Evolutionary conservation across 208 protist genomes (phyloP), one percentile per base, ranked within the genome.

Genomic region (Crithidia fasciculata): DNA sequence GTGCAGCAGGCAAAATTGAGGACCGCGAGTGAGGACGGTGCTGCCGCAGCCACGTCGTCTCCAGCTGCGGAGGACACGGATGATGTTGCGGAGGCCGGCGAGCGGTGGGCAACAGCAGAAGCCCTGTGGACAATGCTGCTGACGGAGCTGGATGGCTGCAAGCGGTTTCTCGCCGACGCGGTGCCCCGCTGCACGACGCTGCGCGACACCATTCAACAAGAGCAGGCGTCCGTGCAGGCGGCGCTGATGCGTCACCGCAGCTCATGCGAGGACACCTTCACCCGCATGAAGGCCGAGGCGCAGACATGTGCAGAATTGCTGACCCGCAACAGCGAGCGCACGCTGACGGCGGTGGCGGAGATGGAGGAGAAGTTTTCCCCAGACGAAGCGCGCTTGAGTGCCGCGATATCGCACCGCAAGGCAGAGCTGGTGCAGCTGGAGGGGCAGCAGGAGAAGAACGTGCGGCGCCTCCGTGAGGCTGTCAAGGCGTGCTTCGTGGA

Each of bases 401-500:
- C 19, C 28, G 81, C 85, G 10, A 74, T 96, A 15, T 50, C 72
- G 4, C 28, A 52, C 2, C 83, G 88, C 54, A n/a, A 61, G n/a
- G 67, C 80, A 13, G 60, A 18, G 12, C 69, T 91, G 19, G 77
- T 67, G 53, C 79, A 84, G 68, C 85, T 82, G 50, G 87, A 76
- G 65, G 81, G 61, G 16, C 63, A 74, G 44, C 91, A 96, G 50
- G 91, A 96, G 58, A 85, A 86, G 52, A 78, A 84, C 40, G 82
- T 84, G 2, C 91, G 91, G 5, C 89, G 89, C 28, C 83, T 94
- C 39, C 85, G 91, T 0, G 91, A 96, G 76, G 78, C 78, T 0
- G 71, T 89, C 16, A 96, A 96, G 74, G 89, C 84, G 58, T 80
- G 83, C 59, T 87, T 90, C 62, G 50, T 66, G 65, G 91, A 96